A percentile compares a stretch with the other conserved stretches of the same genome.
These are phyloP conservation scores for Nowakowskiella sp. DNA, from an alignment of 192 early-diverging fungal species.

Conservation along the genomic window DNA sequence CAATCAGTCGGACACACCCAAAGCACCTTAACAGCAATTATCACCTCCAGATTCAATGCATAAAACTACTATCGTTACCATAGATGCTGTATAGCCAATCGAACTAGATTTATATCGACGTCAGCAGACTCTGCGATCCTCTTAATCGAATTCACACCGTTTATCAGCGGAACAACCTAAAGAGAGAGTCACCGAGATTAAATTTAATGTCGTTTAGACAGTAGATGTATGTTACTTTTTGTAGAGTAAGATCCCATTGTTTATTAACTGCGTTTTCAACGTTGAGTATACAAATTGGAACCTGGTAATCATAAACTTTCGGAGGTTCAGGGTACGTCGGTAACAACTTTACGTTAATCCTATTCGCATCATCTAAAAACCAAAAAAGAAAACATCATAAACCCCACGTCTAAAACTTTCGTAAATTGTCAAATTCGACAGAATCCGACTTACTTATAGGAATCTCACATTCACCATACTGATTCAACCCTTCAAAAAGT, in stretches of 20 bases:
- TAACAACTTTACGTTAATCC: slow-evolving; percentile 81
- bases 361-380: slow-evolving; percentile 61
- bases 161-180: slow-evolving; percentile 66
- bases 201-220: background rate
- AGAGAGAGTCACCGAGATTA: slow-evolving; percentile 8
- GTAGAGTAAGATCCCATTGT: slow-evolving; percentile 91
- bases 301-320: slow-evolving; percentile 70
- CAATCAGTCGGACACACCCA: slow-evolving; percentile 81
- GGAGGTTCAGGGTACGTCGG: slow-evolving; percentile 68
- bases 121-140: slow-evolving; percentile 71
- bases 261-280: slow-evolving; percentile 53
- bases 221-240: slow-evolving; percentile 28
- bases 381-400: slow-evolving; percentile 4
- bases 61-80: slow-evolving; percentile 45
- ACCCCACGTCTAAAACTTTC: background rate
- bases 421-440: background rate
- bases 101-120: slow-evolving; percentile 65
- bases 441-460: slow-evolving; percentile 58
- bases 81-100: slow-evolving; percentile 80
- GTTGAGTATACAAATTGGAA: slow-evolving; percentile 71
- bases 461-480: slow-evolving; percentile 80
- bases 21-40: slow-evolving; percentile 54
- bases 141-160: slow-evolving; percentile 79
- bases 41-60: background rate
- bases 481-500: slow-evolving; percentile 75